These are phyloP conservation scores for Russula brevipes DNA, from an alignment of 768 basidiomycete species.

Conservation along the genomic window DNA sequence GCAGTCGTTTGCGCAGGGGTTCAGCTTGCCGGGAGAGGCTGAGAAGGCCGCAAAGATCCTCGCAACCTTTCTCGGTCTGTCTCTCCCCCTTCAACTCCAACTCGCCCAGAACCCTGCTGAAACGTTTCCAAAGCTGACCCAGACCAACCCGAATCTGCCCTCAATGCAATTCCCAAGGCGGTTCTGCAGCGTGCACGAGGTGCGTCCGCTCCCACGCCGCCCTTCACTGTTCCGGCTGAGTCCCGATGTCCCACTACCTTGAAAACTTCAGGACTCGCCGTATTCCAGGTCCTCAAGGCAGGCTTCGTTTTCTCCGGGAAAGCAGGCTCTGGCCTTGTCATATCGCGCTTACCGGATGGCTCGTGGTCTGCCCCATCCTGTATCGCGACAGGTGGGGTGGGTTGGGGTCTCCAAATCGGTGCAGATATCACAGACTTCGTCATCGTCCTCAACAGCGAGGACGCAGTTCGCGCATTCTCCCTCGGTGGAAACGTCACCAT, in stretches of 20 bases:
- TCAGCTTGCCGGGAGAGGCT: constrained; percentile 87
- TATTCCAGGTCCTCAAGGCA: constrained; percentile 91
- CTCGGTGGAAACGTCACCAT: constrained; percentile 95
- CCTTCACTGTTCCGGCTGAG: constrained; percentile 1
- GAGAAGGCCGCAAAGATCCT: constrained; percentile 93
- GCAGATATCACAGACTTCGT: constrained; percentile 96
- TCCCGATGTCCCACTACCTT: background rate
- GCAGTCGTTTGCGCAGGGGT: constrained; percentile 74
- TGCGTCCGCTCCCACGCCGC: constrained; percentile 28
- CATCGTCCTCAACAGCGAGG: constrained; percentile 93
- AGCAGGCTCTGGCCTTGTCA: constrained; percentile 88
- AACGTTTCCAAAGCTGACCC: constrained; percentile 64
- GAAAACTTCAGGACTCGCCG: constrained; percentile 64
- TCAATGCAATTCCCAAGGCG: constrained; percentile 91
- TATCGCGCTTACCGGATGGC: constrained; percentile 88
- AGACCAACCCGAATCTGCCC: constrained; percentile 77
- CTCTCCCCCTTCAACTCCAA: background rate
- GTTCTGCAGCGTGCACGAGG: constrained; percentile 88
- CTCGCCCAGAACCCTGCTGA: background rate
- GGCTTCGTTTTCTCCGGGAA: constrained; percentile 95
- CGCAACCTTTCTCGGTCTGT: constrained; percentile 80
- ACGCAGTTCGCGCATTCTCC: constrained; percentile 92
- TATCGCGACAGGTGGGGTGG: constrained; percentile 92
- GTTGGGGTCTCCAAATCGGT: constrained; percentile 93
- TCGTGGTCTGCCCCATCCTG: constrained; percentile 97